phyloP scores from a whole-genome alignment of 2,329 filamentous ascomycete genomes.

The Sporothrix inflata region DNA sequence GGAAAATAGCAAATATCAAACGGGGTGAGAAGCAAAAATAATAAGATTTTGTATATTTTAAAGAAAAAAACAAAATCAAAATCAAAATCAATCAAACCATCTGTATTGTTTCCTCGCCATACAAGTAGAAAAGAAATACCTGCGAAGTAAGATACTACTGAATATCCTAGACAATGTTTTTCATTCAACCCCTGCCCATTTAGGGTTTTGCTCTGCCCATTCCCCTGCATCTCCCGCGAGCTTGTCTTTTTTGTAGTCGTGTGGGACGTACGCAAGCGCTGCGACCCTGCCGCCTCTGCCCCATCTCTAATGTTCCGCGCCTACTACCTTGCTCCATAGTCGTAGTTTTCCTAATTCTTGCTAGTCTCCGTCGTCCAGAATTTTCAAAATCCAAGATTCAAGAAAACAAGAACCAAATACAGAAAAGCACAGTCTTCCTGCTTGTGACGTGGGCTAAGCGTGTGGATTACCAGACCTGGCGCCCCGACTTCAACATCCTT shows the following conservation, averaged over 20 bases:
- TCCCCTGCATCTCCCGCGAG: not conserved
- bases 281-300: not conserved
- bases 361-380: not conserved
- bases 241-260: not conserved
- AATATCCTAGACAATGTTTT: too few relatives aligned
- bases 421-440: not conserved
- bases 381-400: not conserved
- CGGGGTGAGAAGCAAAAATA: too few relatives aligned
- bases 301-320: constrained; percentile 9
- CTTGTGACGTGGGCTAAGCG: not conserved
- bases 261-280: constrained; percentile 3
- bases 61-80: too few relatives aligned
- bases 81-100: too few relatives aligned
- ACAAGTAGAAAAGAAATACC: too few relatives aligned
- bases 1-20: too few relatives aligned
- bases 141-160: too few relatives aligned
- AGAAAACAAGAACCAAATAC: not conserved
- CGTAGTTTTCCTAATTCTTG: not conserved
- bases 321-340: not conserved
- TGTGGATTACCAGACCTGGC: not conserved
- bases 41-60: too few relatives aligned
- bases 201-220: not conserved
- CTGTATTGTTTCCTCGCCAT: too few relatives aligned
- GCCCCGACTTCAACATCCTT: not conserved
- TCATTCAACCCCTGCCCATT: not conserved